These are phyloP conservation scores for Triticum urartu DNA, from an alignment of 176 grass and related monocot genomes.

Conservation along the genomic window DNA sequence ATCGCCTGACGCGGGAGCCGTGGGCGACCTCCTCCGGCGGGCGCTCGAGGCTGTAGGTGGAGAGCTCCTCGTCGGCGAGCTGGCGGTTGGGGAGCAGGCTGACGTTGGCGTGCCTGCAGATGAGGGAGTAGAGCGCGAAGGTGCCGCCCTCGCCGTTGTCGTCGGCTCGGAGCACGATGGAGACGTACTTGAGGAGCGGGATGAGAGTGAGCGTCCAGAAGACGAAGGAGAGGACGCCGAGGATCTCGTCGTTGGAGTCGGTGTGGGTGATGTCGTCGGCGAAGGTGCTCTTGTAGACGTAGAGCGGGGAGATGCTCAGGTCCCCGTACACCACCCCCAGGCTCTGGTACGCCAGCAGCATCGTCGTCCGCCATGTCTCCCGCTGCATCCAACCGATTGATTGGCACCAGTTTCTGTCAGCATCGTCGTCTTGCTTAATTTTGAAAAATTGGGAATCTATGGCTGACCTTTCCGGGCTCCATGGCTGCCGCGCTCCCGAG, in stretches of 20 bases:
- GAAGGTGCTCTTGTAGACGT: slow-evolving; percentile 99
- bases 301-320: slow-evolving; percentile 90
- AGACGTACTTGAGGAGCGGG: slow-evolving; percentile 95
- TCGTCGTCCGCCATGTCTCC: slow-evolving; percentile 71
- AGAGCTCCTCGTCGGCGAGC: slow-evolving; percentile 88
- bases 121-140: slow-evolving; percentile 87
- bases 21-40: slow-evolving; percentile 39
- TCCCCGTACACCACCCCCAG: slow-evolving; percentile 93
- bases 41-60: slow-evolving; percentile 73
- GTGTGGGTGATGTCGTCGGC: slow-evolving; percentile 96
- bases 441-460: too few relatives aligned
- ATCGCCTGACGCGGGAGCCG: slow-evolving; percentile 48
- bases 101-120: slow-evolving; percentile 96
- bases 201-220: slow-evolving; percentile 97
- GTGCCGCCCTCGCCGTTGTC: slow-evolving; percentile 99
- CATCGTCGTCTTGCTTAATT: too few relatives aligned
- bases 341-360: slow-evolving; percentile 95
- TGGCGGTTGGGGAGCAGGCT: slow-evolving; percentile 93
- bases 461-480: slow-evolving; percentile 17
- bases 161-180: slow-evolving; percentile 89
- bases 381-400: slow-evolving; percentile 38
- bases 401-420: background rate
- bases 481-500: background rate
- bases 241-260: slow-evolving; percentile 89
- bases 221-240: slow-evolving; percentile 83